A percentile compares a stretch with the other conserved stretches of the same genome.
Conservation (phyloP, 257 asterid species). For the Penstemon davidsonii region DNA sequence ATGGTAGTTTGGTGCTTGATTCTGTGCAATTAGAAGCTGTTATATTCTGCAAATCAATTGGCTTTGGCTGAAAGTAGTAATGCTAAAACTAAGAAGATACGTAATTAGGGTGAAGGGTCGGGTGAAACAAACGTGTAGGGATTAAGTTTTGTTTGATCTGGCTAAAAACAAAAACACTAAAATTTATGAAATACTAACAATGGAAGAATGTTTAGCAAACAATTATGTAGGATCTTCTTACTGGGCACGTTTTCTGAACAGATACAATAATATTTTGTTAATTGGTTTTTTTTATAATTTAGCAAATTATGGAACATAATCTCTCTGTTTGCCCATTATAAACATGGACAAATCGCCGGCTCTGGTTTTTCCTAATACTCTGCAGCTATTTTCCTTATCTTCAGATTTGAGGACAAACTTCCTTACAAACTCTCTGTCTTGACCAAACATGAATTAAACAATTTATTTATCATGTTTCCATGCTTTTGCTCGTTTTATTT, state of each 20-base stretch:
- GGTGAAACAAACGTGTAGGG: conserved; percentile 4
- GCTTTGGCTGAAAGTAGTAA: not conserved
- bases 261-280: not conserved
- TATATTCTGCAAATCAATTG: conserved; percentile 15
- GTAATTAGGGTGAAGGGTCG: not conserved
- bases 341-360: not conserved
- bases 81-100: not conserved
- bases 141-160: not conserved
- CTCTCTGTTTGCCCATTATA: not conserved
- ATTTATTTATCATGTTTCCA: not conserved
- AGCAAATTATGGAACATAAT: not conserved
- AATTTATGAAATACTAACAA: not conserved
- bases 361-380: not conserved
- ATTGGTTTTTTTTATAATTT: not conserved
- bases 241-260: not conserved
- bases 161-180: not conserved
- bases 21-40: conserved; percentile 10
- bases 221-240: not conserved
- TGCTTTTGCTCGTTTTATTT: not conserved
- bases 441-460: not conserved
- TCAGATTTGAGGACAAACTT: not conserved
- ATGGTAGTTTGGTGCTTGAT: conserved; percentile 16
- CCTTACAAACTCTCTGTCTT: not conserved
- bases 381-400: not conserved
- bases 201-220: conserved; percentile 7